Evolutionary conservation across 2,329 filamentous ascomycete genomes (phyloP).

Genomic region (Alternaria burnsii): DNA sequence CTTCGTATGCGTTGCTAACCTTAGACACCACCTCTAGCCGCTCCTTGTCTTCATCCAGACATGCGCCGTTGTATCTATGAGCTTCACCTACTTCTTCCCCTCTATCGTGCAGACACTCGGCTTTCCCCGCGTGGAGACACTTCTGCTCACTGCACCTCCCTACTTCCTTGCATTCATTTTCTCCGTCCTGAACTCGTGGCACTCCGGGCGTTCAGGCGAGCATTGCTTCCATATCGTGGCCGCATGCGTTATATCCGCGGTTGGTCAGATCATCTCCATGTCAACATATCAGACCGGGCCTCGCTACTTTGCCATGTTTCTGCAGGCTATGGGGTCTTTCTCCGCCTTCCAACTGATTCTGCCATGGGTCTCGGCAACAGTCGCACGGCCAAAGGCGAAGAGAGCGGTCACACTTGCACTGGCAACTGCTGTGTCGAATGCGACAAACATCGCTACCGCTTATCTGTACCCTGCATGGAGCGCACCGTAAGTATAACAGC

Average conservation of each 20-base stretch:
- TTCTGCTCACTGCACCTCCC: constrained; percentile 66
- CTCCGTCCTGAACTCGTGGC: constrained; percentile 64
- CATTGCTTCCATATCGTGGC: constrained; percentile 57
- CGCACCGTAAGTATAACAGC: constrained; percentile 19
- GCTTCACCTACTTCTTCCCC: constrained; percentile 71
- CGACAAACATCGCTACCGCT: constrained; percentile 47
- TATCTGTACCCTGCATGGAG: constrained; percentile 30
- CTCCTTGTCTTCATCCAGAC: constrained; percentile 61
- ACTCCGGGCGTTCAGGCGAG: constrained; percentile 63
- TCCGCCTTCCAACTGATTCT: constrained; percentile 44
- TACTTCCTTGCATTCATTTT: constrained; percentile 67
- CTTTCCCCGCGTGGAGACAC: constrained; percentile 61
- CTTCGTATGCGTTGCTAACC: neutral
- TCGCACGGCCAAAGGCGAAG: constrained; percentile 47
- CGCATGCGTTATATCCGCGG: constrained; percentile 25
- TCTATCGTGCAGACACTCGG: constrained; percentile 68
- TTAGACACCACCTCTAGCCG: neutral
- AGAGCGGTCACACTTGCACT: constrained; percentile 41
- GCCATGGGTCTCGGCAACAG: constrained; percentile 45
- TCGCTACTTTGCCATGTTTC: constrained; percentile 70
- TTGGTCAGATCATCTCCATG: constrained; percentile 51
- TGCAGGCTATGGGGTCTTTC: constrained; percentile 44
- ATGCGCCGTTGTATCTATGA: constrained; percentile 53
- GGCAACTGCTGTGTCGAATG: constrained; percentile 48
- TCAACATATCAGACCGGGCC: constrained; percentile 60